Base-by-base conservation (phyloP, 2,329 filamentous ascomycete genomes). In the Rugonectria rugulosa region DNA sequence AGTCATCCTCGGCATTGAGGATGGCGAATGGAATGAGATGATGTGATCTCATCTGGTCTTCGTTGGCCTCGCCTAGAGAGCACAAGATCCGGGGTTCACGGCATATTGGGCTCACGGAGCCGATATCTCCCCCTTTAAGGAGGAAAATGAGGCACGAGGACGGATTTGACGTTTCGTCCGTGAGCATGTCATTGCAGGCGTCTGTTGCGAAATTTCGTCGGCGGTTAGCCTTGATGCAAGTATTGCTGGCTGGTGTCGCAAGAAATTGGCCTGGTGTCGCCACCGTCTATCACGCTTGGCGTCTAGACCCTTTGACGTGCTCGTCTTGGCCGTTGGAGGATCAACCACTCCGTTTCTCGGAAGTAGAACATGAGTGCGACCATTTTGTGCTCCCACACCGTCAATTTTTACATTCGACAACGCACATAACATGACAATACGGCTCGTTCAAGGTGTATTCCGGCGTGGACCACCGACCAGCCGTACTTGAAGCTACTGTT, bases 171-270 rank as follows among this genome's bases (percentile, higher is more conserved):
- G 50, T 42, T 31, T 63, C 59, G 63, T 59, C 63, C 57, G 52
- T 59, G 60, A 67, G 65, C 61, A 66, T 67, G 65, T 45, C 64
- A 67, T 67, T 56, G 52, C 45, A 26, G 53, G 43, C 50, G 36
- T 36, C 45, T 40, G 51, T 67, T 66, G 62, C 65, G 64, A 56
- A 56, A 61, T 60, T 34, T 27, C 34, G 14, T 15, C 24, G 29
- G 43, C 43, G 43, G 34, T 42, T 38, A 32, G 37, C 27, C 36
- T 20, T 15, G 27, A 41, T 53, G 47, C 24, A 31, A 37, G 29
- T 43, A n/a, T 37, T 36, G n/a, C 26, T 20, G 43, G 26, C 31
- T 44, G 45, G 52, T 55, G 52, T 57, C 53, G 42, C 48, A 52
- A 57, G 53, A 57, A 44, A 26, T 20, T 27, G 27, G 15, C 19